Evolutionary conservation across 2,329 filamentous ascomycete genomes (phyloP), one percentile per base, ranked within the genome.

Genomic region (Thielaviopsis ethacetica): DNA sequence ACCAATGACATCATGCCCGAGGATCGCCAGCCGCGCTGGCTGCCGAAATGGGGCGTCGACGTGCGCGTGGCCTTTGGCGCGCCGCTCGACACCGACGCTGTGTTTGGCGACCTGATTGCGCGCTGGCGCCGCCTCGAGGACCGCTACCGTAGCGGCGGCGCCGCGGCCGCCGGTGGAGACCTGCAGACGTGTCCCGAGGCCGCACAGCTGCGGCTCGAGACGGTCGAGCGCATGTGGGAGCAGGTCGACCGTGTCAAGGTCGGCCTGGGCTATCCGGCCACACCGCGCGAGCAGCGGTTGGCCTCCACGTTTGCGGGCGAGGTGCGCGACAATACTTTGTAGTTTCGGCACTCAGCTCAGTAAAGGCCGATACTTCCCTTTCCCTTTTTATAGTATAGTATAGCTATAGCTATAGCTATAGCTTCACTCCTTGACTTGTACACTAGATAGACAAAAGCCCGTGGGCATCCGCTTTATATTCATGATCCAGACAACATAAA

Each of bases 1-100:
- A 86, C 87, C 17, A 86, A 96, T 68, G 73, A 85, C 61, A 77
- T 95, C 64, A 96, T 97, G 91, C 80, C 88, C 66, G 91, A 97
- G 71, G 78, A 83, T 60, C 80, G 93, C 53, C 95, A 84, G 65
- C 93, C 91, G 0, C 82, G 88, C 13, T 93, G 88, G 66, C 65
- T 95, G 15, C 93, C 93, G 1, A 80, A 91, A 2, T 72, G 82
- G 12, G 83, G 85, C 56, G 85, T 88, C 64, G 78, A 76, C 6
- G 75, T 95, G 56, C 80, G 76, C 54, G 76, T 95, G 56, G 84
- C 83, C 1, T 91, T 95, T 69, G 93, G 93, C 22, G 83, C 91
- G 60, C 80, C 80, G 17, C 76, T 94, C 0, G 84, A 94, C 66
- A 76, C 78, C 0, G 87, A 93, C 60, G 74, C 73, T 19, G 76